A percentile compares a stretch with the other conserved stretches of the same genome.
These are phyloP conservation scores for Xylaria telfairii DNA, from an alignment of 495 filamentous ascomycete genomes.

Conservation along the genomic window DNA sequence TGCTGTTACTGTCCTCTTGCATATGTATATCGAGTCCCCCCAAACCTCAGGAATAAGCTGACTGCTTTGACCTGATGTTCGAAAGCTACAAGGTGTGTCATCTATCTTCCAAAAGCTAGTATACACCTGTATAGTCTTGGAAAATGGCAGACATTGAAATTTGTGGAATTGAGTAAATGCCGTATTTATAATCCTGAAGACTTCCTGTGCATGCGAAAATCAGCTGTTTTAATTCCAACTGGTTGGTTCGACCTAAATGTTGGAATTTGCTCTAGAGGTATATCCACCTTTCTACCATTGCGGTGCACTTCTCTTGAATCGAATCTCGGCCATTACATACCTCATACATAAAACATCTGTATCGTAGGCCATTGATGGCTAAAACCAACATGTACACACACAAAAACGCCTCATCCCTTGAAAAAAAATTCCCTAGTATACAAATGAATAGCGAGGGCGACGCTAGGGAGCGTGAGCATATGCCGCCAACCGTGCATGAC, in stretches of 20 bases:
- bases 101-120: neutral
- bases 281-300: constrained; percentile 21
- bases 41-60: constrained; percentile 17
- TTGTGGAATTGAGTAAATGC: constrained; percentile 20
- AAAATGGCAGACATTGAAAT: constrained; percentile 5
- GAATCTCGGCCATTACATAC: constrained; percentile 19
- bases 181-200: constrained; percentile 5
- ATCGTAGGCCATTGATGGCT: constrained; percentile 7
- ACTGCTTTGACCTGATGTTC: neutral
- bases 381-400: neutral
- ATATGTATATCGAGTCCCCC: constrained; percentile 22
- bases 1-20: constrained; percentile 17
- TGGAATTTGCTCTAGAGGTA: constrained; percentile 24
- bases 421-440: constrained; percentile 17
- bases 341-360: constrained; percentile 19
- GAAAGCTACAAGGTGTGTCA: constrained; percentile 5
- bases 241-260: constrained; percentile 14
- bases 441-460: constrained; percentile 14
- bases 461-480: constrained; percentile 9
- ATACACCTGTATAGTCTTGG: neutral
- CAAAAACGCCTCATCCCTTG: constrained; percentile 5
- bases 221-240: constrained; percentile 1
- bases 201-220: constrained; percentile 3
- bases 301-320: neutral
- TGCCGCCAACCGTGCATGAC: constrained; percentile 12